Base-by-base conservation (phyloP, 768 basidiomycete species). In the Boletales sp. region DNA sequence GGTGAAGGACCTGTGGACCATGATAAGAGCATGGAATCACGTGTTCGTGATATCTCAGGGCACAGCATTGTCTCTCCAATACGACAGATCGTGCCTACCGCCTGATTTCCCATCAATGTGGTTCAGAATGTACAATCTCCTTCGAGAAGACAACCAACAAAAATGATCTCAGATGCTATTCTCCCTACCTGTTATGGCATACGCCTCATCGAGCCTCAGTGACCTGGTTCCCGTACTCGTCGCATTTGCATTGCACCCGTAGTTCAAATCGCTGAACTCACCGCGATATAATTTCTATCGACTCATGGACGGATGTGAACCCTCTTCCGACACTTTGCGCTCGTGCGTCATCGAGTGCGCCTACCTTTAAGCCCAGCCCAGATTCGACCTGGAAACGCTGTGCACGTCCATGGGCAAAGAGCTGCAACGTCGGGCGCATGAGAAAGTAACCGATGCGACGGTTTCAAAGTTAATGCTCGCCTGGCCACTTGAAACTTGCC, bases 101-200 rank as follows among this genome's bases (percentile, higher is more conserved):
- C 60, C 51, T 2, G 15, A 44, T 18, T 51, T 69, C 3, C 21
- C 54, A 0, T 35, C 50, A 6, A 41, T 50, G 8, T 70, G 63
- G 55, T 42, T 70, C 36, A 48, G 61, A 12, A 40, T 61, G 6
- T 69, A 66, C 15, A 41, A 65, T 38, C 18, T 56, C 13, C 63
- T 57, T 39, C 62, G 60, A 42, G n/a, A 17, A 21, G 47, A 49
- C 17, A 4, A 37, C 8, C 47, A 31, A 11, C 4, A n/a, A 9
- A 35, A 58, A 41, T 52, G 45, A 28, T 62, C 46, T 35, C 58
- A 48, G 40, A 31, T 70, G 15, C 41, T 56, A 5, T 70, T 71
- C 30, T 56, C 57, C 13, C 55, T 70, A 13, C 53, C 65, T 18
- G 56, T 64, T 1, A 57, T 67, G 57, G 58, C 47, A 33, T 72